Evolutionary conservation across 805 yeast genomes (phyloP).

Genomic region (Candida maris): DNA sequence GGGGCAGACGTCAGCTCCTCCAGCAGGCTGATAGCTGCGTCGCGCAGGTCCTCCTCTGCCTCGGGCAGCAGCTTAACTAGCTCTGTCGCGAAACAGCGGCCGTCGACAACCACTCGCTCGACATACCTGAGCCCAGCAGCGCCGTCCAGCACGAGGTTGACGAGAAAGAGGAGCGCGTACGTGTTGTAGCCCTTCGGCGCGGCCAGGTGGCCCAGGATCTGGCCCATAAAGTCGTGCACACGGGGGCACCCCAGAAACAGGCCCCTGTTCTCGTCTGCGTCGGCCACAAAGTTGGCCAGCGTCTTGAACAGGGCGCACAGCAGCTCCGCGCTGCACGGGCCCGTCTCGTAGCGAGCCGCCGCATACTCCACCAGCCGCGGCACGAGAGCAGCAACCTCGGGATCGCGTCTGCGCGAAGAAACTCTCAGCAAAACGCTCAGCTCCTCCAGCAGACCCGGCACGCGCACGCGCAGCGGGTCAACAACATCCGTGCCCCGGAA

Average conservation of each 20-base stretch:
- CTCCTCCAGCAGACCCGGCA: neutral
- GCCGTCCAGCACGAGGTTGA: constrained; percentile 11
- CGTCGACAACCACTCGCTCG: neutral
- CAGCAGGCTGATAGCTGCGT: constrained; percentile 5
- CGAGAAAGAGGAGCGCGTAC: constrained; percentile 13
- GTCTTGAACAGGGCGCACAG: constrained; percentile 5
- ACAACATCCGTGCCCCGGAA: neutral
- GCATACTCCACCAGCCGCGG: constrained; percentile 4
- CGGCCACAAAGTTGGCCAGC: constrained; percentile 18
- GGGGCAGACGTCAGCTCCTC: constrained; percentile 9
- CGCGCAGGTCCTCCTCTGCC: constrained; percentile 5
- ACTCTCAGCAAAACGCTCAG: constrained; percentile 5
- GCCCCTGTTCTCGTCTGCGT: constrained; percentile 9
- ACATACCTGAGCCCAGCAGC: constrained; percentile 2
- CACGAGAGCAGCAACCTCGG: constrained; percentile 1
- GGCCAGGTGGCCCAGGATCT: constrained; percentile 3
- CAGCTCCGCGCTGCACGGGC: constrained; percentile 2
- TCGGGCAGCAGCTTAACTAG: neutral
- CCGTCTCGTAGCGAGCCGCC: neutral
- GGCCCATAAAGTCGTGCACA: neutral
- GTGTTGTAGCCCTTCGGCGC: neutral
- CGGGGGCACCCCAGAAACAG: constrained; percentile 1
- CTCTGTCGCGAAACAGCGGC: neutral
- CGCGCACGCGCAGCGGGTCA: no score
- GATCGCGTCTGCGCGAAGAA: constrained; percentile 1